Percentiles rank a stretch among this genome's conserved stretches.
phyloP scores from a whole-genome alignment of 2,329 filamentous ascomycete species.

The Xylaria sp. region DNA sequence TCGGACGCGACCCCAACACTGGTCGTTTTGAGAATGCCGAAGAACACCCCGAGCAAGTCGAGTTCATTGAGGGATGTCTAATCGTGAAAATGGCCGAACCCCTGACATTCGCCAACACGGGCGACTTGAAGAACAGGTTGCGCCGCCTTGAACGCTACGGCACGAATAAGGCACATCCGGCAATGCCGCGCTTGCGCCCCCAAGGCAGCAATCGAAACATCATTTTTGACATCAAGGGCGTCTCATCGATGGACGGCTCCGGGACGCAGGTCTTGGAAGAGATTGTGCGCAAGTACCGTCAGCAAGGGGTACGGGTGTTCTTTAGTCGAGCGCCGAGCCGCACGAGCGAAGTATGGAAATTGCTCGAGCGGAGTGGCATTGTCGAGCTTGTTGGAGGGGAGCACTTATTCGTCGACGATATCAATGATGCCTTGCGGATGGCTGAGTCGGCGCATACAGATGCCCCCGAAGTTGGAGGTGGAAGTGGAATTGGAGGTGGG shows the following conservation, averaged over 20 bases:
- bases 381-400: constrained; percentile 80
- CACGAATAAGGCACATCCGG: constrained; percentile 83
- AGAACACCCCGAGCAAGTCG: constrained; percentile 72
- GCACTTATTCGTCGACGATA: constrained; percentile 78
- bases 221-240: constrained; percentile 98
- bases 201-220: constrained; percentile 88
- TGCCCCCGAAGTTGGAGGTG: too few relatives aligned
- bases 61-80: constrained; percentile 89
- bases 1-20: constrained; percentile 86
- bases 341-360: constrained; percentile 65
- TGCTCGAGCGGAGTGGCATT: constrained; percentile 83
- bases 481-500: too few relatives aligned
- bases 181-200: constrained; percentile 77
- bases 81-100: constrained; percentile 99
- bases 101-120: constrained; percentile 95
- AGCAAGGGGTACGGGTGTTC: constrained; percentile 76
- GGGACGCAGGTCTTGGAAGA: constrained; percentile 90
- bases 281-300: constrained; percentile 82
- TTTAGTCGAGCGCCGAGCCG: constrained; percentile 65
- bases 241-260: constrained; percentile 90
- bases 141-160: constrained; percentile 88
- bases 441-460: constrained; percentile 69
- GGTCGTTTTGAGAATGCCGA: constrained; percentile 87
- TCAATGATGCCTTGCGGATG: constrained; percentile 82
- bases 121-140: constrained; percentile 83